These are phyloP conservation scores for Phytophthora crassamura DNA, from an alignment of 352 stramenopile genomes.

Conservation along the genomic window DNA sequence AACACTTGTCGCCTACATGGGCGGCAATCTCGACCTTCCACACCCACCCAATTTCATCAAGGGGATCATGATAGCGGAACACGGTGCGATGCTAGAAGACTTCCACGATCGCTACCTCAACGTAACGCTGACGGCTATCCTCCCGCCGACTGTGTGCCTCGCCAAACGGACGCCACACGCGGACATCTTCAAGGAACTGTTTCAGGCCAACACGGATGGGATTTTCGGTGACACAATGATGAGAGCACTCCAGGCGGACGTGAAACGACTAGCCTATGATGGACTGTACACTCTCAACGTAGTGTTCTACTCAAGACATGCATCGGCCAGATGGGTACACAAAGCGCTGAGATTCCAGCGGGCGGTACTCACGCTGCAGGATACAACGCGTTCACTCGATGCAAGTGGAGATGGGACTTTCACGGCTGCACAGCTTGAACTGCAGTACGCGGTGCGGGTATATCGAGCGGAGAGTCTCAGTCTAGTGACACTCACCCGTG, in stretches of 20 bases:
- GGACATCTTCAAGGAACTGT: conserved; percentile 1
- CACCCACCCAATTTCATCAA: conserved; percentile 12
- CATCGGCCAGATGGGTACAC: neutral
- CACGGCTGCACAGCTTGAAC: neutral
- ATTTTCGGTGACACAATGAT: neutral
- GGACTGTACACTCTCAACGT: neutral
- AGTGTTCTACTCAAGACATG: neutral
- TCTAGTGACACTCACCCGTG: too few relatives aligned
- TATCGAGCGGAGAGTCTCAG: neutral
- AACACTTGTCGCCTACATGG: neutral
- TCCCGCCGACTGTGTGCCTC: neutral
- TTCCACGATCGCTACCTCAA: conserved; percentile 2
- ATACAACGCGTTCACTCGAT: neutral
- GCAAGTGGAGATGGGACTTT: neutral
- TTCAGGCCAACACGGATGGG: conserved; percentile 1
- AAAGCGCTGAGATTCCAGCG: conserved; percentile 2
- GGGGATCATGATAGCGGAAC: neutral
- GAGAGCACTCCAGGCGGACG: neutral
- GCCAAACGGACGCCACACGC: neutral
- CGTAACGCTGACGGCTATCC: neutral
- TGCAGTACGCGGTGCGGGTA: conserved; percentile 1
- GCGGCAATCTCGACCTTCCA: neutral
- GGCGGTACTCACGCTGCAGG: neutral
- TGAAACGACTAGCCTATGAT: conserved; percentile 1
- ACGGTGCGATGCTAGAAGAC: conserved; percentile 8